Evolutionary conservation across 2,329 filamentous ascomycete genomes (phyloP), one percentile per base, ranked within the genome.

Genomic region (Macrophomina pseudophaseolina): DNA sequence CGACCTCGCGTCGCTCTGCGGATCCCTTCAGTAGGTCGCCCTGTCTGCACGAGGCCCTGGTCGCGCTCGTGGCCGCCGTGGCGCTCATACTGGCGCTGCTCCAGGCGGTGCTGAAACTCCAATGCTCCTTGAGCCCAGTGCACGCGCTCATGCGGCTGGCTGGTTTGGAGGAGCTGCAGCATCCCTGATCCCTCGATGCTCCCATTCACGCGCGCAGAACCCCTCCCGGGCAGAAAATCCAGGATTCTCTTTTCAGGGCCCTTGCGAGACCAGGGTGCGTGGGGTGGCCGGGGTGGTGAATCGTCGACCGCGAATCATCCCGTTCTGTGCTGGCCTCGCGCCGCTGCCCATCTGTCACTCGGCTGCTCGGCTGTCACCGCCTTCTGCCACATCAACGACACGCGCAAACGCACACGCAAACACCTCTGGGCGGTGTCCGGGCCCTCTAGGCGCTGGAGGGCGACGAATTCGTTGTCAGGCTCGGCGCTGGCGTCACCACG

Each of bases 221-320:
- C 35, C 23, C 58, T 62, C 30, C 58, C 44, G 58, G 58, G 58
- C 58, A 49, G 58, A 38, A 62, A 35, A 23, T 44, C 56, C 42
- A 60, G 56, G 56, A 60, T 59, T 18, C 28, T 44, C 54, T 8
- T 44, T 33, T 28, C 38, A 46, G 28, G 54, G 54, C 54, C 54
- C 53, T 28, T 58, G 35, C 53, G n/a, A 58, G 18, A 11, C 53
- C 53, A 58, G 53, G 53, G 54, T 48, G 56, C 18, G 42, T 30
- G 9, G 56, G 56, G 35, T 28, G 56, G 42, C 56, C 30, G 42
- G 58, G 58, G 49, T 62, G 58, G 58, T 62, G 58, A 62, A 62
- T 62, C 58, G 58, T 62, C 58, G 28, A 48, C 58, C 42, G 58
- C 58, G 58, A 62, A 62, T 62, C 58, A 62, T 35, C 42, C 44